Base-by-base conservation (phyloP, 2,329 filamentous ascomycete genomes). In the Fusarium luffae region DNA sequence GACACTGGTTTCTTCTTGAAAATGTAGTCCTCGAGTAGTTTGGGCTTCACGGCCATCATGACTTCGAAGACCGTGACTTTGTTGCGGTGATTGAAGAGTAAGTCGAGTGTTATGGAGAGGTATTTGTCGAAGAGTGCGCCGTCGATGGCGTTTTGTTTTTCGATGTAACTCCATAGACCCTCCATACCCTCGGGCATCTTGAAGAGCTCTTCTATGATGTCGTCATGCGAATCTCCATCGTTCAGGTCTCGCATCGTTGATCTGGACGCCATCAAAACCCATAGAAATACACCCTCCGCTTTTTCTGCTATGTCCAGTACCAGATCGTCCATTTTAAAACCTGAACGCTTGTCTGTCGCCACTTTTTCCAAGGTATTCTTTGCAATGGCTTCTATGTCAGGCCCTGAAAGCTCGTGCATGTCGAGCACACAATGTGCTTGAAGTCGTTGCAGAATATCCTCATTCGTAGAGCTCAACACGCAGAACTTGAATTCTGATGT, bases 251-350 rank as follows among this genome's bases (percentile, higher is more conserved):
- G 19, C 3, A 64, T 28, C 16, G 51, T 8, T 4, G 61, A 64
- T 2, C 27, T 44, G 2, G 57, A 61, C 3, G 51, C 50, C 10
- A 64, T 14, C 8, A 61, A 21, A 11, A 18, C 57, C 57, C 57
- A 64, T 2, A 64, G 16, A 32, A 64, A 64, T 9, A 64, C 37
- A 2, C 61, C 61, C 0, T 61, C 23, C 5, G 61, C 49, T 18
- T 0, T 5, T 12, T 37, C 34, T 37, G 34, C 34, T 40, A 64
- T 37, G 1, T 21, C 3, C 3, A 4, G 2, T 3, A 41, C 57
- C 6, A 61, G 4, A 1, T 4, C 7, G 2, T 42, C 18, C 1
- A 47, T 14, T 1, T 16, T 0, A 3, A 19, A 27, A 2, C 5
- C 21, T 10, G n/a, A 13, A 5, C 25, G 14, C 1, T 13, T 42